phyloP scores from a whole-genome alignment of 257 asterid species.

The Plectranthus barbatus region DNA sequence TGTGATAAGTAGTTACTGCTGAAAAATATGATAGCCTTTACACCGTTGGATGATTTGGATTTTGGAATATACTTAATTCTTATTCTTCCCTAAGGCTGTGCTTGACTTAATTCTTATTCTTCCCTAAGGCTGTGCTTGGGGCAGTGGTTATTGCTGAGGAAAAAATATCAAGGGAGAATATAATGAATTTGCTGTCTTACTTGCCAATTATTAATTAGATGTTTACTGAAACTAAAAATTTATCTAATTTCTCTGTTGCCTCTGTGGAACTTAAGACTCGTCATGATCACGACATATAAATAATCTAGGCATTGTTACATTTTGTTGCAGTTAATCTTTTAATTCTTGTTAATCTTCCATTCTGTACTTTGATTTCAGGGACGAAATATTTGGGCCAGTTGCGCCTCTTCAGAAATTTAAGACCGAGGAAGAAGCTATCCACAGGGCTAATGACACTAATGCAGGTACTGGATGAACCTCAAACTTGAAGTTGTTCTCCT shows the following conservation, averaged over 20 bases:
- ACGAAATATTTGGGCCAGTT: constrained; percentile 97
- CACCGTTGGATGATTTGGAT: not conserved
- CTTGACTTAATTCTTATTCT: too few species aligned
- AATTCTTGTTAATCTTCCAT: constrained; percentile 1
- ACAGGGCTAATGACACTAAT: constrained; percentile 78
- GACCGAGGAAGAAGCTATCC: constrained; percentile 91
- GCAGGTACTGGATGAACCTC: constrained; percentile 47
- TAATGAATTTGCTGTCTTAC: not conserved
- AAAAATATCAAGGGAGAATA: not conserved
- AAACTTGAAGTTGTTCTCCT: not conserved
- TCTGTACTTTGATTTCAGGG: constrained; percentile 32
- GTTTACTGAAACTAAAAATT: not conserved
- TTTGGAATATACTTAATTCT: not conserved
- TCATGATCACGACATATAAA: too few species aligned
- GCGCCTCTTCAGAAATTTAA: constrained; percentile 91
- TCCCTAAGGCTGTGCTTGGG: not conserved
- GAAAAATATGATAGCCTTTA: not conserved
- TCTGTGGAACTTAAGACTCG: too few species aligned
- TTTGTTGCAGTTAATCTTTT: too few species aligned
- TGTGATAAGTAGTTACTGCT: not conserved
- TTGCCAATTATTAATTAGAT: not conserved
- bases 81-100: too few species aligned
- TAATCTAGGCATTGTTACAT: too few species aligned
- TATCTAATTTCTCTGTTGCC: not conserved
- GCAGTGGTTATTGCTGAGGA: not conserved